Evolutionary conservation across 345 rosid species (phyloP).

Genomic region (Hirschfeldia incana): DNA sequence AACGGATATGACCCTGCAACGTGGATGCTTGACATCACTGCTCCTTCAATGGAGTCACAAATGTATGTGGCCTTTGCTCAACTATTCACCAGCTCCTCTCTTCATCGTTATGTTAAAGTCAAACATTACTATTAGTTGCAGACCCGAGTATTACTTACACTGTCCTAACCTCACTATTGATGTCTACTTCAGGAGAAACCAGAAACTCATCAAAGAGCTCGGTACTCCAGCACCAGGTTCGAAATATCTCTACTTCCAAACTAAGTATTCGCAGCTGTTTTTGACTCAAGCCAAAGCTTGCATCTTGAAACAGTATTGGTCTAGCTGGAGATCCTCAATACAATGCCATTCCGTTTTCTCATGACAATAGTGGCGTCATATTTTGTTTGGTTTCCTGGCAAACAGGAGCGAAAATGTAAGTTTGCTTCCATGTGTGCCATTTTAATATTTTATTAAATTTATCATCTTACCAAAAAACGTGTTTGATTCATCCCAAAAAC

Average conservation of each 20-base stretch:
- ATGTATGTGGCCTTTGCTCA: constrained; percentile 67
- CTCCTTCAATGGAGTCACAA: constrained; percentile 64
- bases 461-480: not conserved
- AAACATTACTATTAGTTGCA: not conserved
- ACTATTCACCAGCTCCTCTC: constrained; percentile 57
- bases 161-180: not conserved
- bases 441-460: not conserved
- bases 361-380: constrained; percentile 55
- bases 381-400: constrained; percentile 79
- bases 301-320: constrained; percentile 43
- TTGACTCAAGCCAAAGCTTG: constrained; percentile 44
- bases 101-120: constrained; percentile 52
- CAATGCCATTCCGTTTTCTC: constrained; percentile 63
- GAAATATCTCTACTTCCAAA: constrained; percentile 59
- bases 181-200: constrained; percentile 56
- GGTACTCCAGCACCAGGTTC: constrained; percentile 61
- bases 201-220: constrained; percentile 48
- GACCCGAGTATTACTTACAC: no score
- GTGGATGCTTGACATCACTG: constrained; percentile 86
- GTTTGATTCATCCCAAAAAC: not conserved
- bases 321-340: constrained; percentile 77
- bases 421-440: not conserved
- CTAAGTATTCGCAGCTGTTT: constrained; percentile 61
- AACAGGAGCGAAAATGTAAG: constrained; percentile 57
- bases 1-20: constrained; percentile 67